These are phyloP conservation scores for Metschnikowia matae DNA, from an alignment of 805 yeast genomes.

Conservation along the genomic window DNA sequence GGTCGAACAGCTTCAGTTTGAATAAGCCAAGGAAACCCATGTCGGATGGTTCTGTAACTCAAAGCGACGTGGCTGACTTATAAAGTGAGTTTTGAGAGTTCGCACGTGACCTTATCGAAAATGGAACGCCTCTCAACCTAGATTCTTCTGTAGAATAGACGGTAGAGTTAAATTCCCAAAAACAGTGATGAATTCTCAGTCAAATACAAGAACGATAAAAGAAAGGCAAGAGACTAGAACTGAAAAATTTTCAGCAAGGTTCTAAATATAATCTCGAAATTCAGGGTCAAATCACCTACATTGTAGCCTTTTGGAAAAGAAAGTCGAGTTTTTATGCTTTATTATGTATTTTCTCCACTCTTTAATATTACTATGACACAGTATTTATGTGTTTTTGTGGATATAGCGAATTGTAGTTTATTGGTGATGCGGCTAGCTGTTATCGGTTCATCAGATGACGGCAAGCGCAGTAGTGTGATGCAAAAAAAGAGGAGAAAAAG, in stretches of 20 bases:
- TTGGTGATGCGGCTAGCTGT: background rate
- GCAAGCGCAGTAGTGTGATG: constrained; percentile 8
- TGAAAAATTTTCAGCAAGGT: background rate
- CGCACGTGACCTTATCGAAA: constrained; percentile 4
- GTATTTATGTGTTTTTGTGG: background rate
- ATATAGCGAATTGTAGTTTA: background rate
- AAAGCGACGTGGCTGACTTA: background rate
- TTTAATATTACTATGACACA: too few relatives aligned
- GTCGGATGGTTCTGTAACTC: background rate
- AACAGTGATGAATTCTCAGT: background rate
- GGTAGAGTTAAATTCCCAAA: background rate
- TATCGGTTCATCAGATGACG: background rate
- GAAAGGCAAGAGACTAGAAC: background rate
- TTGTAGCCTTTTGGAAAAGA: background rate
- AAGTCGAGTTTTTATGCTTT: too few relatives aligned
- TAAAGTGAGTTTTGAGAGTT: background rate
- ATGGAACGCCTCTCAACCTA: background rate
- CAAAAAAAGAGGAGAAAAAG: constrained; percentile 10
- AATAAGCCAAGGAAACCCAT: constrained; percentile 18
- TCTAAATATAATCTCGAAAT: background rate
- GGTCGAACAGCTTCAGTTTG: constrained; percentile 31
- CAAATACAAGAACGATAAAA: background rate
- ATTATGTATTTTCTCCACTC: background rate
- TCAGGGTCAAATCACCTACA: background rate
- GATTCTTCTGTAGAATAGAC: background rate